These are phyloP conservation scores for Jaminaea rosea DNA, from an alignment of 1,284 basidiomycete genomes.

Conservation along the genomic window DNA sequence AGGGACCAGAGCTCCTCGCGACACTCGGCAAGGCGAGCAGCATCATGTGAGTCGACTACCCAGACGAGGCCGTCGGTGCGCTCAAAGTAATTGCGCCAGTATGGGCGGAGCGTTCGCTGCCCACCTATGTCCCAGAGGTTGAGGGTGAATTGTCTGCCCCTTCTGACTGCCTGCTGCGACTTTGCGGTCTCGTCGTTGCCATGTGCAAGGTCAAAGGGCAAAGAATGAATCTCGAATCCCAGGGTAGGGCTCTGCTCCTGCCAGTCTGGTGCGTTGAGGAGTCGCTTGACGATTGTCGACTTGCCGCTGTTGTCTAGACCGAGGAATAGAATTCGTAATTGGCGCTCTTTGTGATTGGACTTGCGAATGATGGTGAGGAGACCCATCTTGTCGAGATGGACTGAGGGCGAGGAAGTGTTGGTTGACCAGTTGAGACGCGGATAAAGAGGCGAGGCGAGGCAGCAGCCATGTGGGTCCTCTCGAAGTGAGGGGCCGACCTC, in stretches of 20 bases:
- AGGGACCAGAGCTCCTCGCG: constrained; percentile 74
- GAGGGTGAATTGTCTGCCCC: constrained; percentile 61
- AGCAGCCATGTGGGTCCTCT: too few species aligned
- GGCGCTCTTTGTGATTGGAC: constrained; percentile 71
- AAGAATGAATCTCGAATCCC: constrained; percentile 81
- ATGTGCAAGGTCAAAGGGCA: too few species aligned
- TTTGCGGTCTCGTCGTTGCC: too few species aligned
- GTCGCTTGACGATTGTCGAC: constrained; percentile 91
- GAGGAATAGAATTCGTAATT: constrained; percentile 94
- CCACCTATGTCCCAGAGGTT: constrained; percentile 99
- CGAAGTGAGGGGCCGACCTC: too few species aligned
- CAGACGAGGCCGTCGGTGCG: constrained; percentile 96
- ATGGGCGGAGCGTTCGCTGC: constrained; percentile 85
- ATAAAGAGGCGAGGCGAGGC: too few species aligned
- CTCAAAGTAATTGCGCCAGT: constrained; percentile 99
- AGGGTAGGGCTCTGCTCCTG: constrained; percentile 66
- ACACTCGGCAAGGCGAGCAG: constrained; percentile 79
- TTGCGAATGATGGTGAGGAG: constrained; percentile 95
- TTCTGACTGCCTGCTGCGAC: background rate
- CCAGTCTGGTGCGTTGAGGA: constrained; percentile 44
- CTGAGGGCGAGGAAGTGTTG: too few species aligned
- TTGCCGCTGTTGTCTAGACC: constrained; percentile 99
- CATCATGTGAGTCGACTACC: constrained; percentile 94
- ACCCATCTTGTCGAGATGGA: constrained; percentile 55
- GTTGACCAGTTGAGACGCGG: too few species aligned